Conservation (phyloP, 192 early-diverging fungal genomes). For the Coemansia sp. region DNA sequence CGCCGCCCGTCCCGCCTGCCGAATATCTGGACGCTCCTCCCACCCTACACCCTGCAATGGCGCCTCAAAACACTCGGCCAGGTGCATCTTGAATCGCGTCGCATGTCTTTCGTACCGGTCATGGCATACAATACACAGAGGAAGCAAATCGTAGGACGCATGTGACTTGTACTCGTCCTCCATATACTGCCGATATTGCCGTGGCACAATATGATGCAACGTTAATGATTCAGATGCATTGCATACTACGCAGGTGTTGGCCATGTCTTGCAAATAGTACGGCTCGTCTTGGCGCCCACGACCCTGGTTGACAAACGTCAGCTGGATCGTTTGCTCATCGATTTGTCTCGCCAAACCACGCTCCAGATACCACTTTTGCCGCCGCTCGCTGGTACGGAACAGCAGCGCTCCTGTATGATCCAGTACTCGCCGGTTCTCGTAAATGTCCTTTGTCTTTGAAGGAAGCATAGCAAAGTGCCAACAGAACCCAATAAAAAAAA, state of each 20-base stretch:
- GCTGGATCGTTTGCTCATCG: constrained; percentile 39
- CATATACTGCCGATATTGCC: constrained; percentile 44
- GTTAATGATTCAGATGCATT: constrained; percentile 10
- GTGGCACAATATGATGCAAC: constrained; percentile 45
- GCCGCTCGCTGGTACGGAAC: constrained; percentile 21
- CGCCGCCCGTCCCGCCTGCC: constrained; percentile 21
- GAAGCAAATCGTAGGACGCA: constrained; percentile 45
- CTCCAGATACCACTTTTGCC: constrained; percentile 40
- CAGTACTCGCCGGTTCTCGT: constrained; percentile 43
- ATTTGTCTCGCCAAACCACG: constrained; percentile 28
- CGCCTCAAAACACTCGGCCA: constrained; percentile 31
- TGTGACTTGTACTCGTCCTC: constrained; percentile 32
- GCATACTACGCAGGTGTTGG: constrained; percentile 35
- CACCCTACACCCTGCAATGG: constrained; percentile 41
- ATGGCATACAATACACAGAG: constrained; percentile 33
- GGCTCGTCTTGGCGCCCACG: constrained; percentile 29
- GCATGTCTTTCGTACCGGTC: constrained; percentile 44
- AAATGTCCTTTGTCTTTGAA: constrained; percentile 16
- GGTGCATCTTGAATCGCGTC: constrained; percentile 17
- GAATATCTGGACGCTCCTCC: constrained; percentile 31
- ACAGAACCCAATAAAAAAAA: too few relatives aligned
- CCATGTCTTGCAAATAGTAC: constrained; percentile 51
- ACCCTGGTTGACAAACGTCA: constrained; percentile 45
- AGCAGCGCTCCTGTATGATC: constrained; percentile 38
- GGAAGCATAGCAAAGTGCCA: too few relatives aligned